Evolutionary conservation across 805 yeast genomes (phyloP).

Genomic region (Nakazawaea wickerhamii): DNA sequence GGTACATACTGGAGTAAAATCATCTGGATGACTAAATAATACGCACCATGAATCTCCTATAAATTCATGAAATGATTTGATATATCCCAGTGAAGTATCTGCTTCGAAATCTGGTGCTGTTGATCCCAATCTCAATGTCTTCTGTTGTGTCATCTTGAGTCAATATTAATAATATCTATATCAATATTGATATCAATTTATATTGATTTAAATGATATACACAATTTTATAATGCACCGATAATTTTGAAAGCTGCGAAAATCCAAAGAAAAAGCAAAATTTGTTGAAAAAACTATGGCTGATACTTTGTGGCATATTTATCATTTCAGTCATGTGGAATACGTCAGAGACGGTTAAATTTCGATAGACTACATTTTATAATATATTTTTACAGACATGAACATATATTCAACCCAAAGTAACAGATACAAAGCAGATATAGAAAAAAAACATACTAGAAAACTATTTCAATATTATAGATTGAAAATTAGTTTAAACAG

Average conservation of each 20-base stretch:
- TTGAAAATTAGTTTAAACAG: conserved; percentile 56
- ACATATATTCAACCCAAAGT: conserved; percentile 5
- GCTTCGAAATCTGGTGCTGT: conserved; percentile 65
- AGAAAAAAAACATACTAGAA: background rate
- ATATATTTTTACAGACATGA: background rate
- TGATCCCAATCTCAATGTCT: conserved; percentile 47
- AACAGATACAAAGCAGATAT: conserved; percentile 1
- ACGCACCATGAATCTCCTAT: conserved; percentile 60
- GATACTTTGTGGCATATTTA: conserved; percentile 1
- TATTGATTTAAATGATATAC: conserved; percentile 15
- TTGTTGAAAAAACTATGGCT: conserved; percentile 4
- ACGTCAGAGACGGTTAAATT: background rate
- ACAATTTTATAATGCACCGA: conserved; percentile 10
- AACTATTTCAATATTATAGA: background rate
- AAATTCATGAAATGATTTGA: conserved; percentile 50
- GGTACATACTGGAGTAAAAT: conserved; percentile 76
- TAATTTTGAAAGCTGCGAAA: conserved; percentile 14
- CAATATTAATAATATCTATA: no score
- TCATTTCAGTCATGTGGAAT: background rate
- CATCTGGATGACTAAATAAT: conserved; percentile 72
- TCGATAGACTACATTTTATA: background rate
- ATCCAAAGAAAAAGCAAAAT: conserved; percentile 16
- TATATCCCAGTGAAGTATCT: conserved; percentile 57
- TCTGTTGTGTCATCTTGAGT: background rate
- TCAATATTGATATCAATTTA: no score